Conservation (phyloP, 495 filamentous ascomycete genomes). For the Annulohypoxylon stygium region DNA sequence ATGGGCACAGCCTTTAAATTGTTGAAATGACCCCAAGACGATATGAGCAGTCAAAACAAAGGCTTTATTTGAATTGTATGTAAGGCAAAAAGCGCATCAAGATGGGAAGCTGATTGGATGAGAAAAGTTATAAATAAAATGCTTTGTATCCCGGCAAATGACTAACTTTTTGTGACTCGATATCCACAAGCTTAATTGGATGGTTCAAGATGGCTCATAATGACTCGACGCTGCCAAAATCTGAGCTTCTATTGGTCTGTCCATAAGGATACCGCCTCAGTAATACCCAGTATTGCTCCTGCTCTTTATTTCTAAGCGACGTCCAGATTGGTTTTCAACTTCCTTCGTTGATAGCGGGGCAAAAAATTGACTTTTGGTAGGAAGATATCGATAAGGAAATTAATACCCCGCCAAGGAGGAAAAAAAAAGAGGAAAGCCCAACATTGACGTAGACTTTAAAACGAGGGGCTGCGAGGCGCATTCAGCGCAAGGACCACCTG, state of each 20-base stretch:
- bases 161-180: conserved; percentile 20
- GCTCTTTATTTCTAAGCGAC: conserved; percentile 19
- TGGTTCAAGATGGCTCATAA: not conserved
- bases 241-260: not conserved
- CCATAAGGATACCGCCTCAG: not conserved
- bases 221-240: not conserved
- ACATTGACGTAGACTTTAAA: not conserved
- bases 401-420: conserved; percentile 29
- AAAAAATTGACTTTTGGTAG: not conserved
- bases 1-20: not conserved
- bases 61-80: conserved; percentile 5
- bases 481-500: conserved; percentile 24
- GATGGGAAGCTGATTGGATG: conserved; percentile 20
- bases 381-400: conserved; percentile 39
- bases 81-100: conserved; percentile 17
- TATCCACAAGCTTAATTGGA: not conserved
- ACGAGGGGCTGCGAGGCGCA: conserved; percentile 23
- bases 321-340: conserved; percentile 2
- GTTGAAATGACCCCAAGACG: not conserved
- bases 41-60: not conserved
- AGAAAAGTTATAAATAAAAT: conserved; percentile 10
- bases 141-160: conserved; percentile 16
- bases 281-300: not conserved
- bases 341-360: conserved; percentile 35
- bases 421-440: not conserved